phyloP scores from a whole-genome alignment of 306 rosid species.

The Ceratonia siliqua region DNA sequence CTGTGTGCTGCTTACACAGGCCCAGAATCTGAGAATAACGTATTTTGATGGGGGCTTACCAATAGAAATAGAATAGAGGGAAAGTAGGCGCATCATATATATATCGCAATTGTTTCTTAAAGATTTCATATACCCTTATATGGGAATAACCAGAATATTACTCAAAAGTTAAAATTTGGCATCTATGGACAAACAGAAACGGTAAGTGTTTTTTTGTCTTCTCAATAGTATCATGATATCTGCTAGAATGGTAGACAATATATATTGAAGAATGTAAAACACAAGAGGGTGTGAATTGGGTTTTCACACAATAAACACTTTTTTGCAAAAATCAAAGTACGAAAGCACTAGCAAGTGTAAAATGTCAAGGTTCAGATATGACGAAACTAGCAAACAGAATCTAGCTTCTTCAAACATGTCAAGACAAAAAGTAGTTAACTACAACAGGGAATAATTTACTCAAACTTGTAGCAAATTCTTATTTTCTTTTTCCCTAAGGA shows the following conservation, averaged over 20 bases:
- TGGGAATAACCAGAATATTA: constrained; percentile 39
- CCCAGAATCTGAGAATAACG: constrained; percentile 29
- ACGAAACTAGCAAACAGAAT: too few relatives aligned
- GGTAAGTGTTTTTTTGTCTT: constrained; percentile 32
- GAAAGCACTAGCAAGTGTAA: too few relatives aligned
- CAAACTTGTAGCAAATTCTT: too few relatives aligned
- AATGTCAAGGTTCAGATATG: too few relatives aligned
- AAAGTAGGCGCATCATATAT: constrained; percentile 39
- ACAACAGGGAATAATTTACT: too few relatives aligned
- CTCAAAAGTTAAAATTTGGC: constrained; percentile 9
- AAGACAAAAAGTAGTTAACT: too few relatives aligned
- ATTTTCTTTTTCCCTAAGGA: too few relatives aligned
- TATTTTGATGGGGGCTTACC: constrained; percentile 2
- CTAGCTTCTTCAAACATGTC: too few relatives aligned
- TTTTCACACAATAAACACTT: too few relatives aligned
- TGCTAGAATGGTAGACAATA: background rate
- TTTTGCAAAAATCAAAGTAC: too few relatives aligned
- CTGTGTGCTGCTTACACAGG: constrained; percentile 14
- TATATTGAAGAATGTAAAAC: too few relatives aligned
- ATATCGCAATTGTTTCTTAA: constrained; percentile 27
- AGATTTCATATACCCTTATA: constrained; percentile 26
- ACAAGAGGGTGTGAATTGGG: too few relatives aligned
- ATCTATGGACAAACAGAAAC: constrained; percentile 23
- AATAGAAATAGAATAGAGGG: constrained; percentile 14
- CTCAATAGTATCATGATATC: constrained; percentile 36